Conservation (phyloP, 2,329 filamentous ascomycete genomes). For the Biscogniauxia sp. region DNA sequence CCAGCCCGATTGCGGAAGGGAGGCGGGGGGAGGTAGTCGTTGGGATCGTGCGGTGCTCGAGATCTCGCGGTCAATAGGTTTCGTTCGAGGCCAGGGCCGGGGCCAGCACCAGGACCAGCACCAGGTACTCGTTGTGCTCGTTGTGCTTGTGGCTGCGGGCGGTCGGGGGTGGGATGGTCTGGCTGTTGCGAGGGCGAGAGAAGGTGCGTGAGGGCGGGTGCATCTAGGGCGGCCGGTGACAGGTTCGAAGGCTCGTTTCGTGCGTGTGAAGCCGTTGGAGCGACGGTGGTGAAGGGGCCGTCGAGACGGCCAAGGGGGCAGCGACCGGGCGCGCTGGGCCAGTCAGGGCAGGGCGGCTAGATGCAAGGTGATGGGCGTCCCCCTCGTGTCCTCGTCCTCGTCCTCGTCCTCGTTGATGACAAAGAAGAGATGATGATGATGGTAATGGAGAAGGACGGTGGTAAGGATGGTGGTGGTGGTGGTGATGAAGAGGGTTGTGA, state of each 20-base stretch:
- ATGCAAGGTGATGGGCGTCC: too few relatives aligned
- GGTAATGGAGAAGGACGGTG: not conserved
- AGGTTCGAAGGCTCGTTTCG: slow-evolving; percentile 20
- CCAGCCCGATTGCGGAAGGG: slow-evolving; percentile 45
- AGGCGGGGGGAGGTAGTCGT: slow-evolving; percentile 28
- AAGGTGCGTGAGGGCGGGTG: slow-evolving; percentile 28
- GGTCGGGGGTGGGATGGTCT: slow-evolving; percentile 9
- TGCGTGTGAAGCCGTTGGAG: slow-evolving; percentile 35
- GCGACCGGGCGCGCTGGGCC: not conserved
- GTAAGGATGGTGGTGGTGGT: not conserved
- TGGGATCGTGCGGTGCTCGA: slow-evolving; percentile 18
- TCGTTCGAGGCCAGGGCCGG: slow-evolving; percentile 19
- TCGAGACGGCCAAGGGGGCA: slow-evolving; percentile 20
- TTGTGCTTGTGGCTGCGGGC: slow-evolving; percentile 5
- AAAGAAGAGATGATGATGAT: too few relatives aligned
- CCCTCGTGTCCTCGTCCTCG: too few relatives aligned
- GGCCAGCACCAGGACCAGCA: too few relatives aligned
- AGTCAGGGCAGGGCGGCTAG: slow-evolving; percentile 6
- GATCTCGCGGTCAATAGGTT: slow-evolving; percentile 21
- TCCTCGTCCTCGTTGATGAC: too few relatives aligned
- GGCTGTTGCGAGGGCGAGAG: slow-evolving; percentile 16
- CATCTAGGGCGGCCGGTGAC: slow-evolving; percentile 32
- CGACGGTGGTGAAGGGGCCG: slow-evolving; percentile 22
- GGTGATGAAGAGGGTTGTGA: too few relatives aligned
- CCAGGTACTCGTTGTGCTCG: slow-evolving; percentile 13